Evolutionary conservation across 108 stramenopile species (phyloP).

Genomic region (Discostella pseudostelligera): DNA sequence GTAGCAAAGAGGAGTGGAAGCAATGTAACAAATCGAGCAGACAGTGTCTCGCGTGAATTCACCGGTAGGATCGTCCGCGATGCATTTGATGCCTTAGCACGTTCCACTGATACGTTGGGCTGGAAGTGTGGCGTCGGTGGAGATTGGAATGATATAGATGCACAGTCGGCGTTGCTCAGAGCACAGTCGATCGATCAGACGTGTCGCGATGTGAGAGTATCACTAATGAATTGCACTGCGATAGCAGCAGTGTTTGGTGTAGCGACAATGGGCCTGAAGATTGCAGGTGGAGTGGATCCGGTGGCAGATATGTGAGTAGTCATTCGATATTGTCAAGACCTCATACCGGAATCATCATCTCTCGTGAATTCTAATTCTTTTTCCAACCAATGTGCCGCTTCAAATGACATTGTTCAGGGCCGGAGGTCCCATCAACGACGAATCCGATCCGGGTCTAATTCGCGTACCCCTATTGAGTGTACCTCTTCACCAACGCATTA

Average conservation of each 20-base stretch:
- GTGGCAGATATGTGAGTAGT: constrained; percentile 60
- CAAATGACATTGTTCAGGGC: constrained; percentile 36
- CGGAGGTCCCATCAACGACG: constrained; percentile 51
- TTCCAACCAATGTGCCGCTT: not conserved
- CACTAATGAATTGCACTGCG: constrained; percentile 73
- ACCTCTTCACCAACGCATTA: constrained; percentile 60
- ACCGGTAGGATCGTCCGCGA: constrained; percentile 75
- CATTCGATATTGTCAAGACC: not conserved
- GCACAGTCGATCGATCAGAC: constrained; percentile 70
- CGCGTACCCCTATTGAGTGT: constrained; percentile 64
- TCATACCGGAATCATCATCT: not conserved
- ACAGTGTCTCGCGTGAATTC: constrained; percentile 28
- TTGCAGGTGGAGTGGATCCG: constrained; percentile 65
- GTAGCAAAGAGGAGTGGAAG: constrained; percentile 27
- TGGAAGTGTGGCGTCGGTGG: constrained; percentile 82
- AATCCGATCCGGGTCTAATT: constrained; percentile 47
- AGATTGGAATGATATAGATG: constrained; percentile 76
- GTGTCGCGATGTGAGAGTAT: constrained; percentile 66
- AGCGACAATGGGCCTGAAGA: constrained; percentile 61
- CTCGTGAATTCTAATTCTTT: constrained; percentile 2
- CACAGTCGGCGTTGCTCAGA: constrained; percentile 54
- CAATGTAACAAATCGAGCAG: constrained; percentile 24
- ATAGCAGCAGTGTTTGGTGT: constrained; percentile 81
- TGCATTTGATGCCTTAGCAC: constrained; percentile 71
- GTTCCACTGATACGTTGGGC: constrained; percentile 85